phyloP scores from a whole-genome alignment of 2,329 filamentous ascomycete species.

The Phoma herbarum region DNA sequence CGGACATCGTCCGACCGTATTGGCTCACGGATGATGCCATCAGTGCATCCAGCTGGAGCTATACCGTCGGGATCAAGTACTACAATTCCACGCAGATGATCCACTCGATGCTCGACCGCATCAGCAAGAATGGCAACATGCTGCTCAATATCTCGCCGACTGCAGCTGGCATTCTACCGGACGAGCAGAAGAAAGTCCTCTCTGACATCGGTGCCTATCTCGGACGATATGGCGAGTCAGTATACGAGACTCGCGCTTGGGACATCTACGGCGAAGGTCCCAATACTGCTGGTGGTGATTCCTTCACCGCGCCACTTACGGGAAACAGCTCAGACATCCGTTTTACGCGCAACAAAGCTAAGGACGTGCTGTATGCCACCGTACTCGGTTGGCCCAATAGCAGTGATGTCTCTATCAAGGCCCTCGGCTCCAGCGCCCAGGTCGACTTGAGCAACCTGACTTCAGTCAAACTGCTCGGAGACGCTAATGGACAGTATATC shows the following conservation, averaged over 20 bases:
- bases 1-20: background rate
- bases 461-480: background rate
- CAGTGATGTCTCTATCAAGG: background rate
- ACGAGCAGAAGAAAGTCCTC: background rate
- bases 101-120: constrained; percentile 5
- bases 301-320: background rate
- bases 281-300: background rate
- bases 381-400: background rate
- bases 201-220: background rate
- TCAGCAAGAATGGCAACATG: constrained; percentile 7
- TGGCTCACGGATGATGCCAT: background rate
- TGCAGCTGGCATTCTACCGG: background rate
- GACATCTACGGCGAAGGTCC: background rate
- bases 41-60: background rate
- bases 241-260: background rate
- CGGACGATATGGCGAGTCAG: background rate
- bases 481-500: background rate
- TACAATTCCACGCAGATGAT: constrained; percentile 5
- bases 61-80: background rate
- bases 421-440: background rate
- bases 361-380: background rate
- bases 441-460: background rate
- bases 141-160: constrained; percentile 8
- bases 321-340: background rate
- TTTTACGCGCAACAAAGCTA: background rate